These are phyloP conservation scores for Combretum micranthum DNA, from an alignment of 345 rosid species.

Conservation along the genomic window DNA sequence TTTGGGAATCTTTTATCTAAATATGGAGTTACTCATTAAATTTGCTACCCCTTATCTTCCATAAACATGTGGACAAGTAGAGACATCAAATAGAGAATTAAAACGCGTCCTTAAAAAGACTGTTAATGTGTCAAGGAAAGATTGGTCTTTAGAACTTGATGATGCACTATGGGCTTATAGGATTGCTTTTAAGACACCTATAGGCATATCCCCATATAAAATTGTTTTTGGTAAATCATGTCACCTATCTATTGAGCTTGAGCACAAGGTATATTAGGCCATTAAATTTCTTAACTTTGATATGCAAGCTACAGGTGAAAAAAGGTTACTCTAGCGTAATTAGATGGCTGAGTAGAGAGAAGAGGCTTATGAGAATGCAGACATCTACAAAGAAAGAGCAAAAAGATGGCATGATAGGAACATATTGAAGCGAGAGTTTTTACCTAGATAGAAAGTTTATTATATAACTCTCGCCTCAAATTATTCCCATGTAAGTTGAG, in stretches of 20 bases:
- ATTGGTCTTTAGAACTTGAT: neutral
- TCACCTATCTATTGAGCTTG: slow-evolving; percentile 8
- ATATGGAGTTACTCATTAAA: neutral
- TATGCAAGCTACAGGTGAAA: neutral
- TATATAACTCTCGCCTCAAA: slow-evolving; percentile 1
- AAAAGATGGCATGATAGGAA: slow-evolving; percentile 1
- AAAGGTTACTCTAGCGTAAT: neutral
- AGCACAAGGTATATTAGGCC: slow-evolving; percentile 8
- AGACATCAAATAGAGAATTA: neutral
- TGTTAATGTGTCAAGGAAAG: neutral
- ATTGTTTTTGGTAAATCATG: slow-evolving; percentile 6
- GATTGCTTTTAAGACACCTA: slow-evolving; percentile 3
- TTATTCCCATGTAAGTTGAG: slow-evolving; percentile 7
- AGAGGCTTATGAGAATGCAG: neutral
- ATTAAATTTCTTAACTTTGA: neutral
- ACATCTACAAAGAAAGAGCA: slow-evolving; percentile 6
- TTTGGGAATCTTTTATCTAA: neutral
- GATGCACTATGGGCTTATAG: slow-evolving; percentile 2
- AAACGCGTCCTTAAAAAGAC: neutral
- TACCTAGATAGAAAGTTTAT: neutral
- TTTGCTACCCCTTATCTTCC: neutral
- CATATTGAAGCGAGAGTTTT: neutral
- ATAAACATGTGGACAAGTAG: neutral
- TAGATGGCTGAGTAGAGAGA: neutral
- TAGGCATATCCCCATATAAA: neutral